Evolutionary conservation across 2,329 filamentous ascomycete genomes (phyloP).

Genomic region (Aspergillus fumigatus): DNA sequence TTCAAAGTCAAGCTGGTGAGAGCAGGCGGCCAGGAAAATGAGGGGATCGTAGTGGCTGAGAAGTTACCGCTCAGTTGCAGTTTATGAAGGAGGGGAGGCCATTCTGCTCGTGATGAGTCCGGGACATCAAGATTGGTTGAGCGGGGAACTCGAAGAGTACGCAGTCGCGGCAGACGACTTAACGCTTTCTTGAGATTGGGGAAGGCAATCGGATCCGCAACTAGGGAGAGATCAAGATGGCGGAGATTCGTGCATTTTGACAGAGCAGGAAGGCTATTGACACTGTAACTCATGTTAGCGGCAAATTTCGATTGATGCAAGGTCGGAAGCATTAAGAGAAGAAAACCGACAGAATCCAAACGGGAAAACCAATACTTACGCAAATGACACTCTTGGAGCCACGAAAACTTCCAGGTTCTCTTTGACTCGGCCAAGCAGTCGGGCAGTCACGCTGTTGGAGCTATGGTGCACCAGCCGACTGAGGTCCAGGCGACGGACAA

Average conservation of each 20-base stretch:
- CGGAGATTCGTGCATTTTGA: constrained; percentile 51
- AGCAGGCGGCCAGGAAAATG: constrained; percentile 25
- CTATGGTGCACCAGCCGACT: constrained; percentile 55
- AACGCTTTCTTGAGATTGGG: constrained; percentile 48
- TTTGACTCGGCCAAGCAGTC: constrained; percentile 53
- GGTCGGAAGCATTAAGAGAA: not conserved
- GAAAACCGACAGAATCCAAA: not conserved
- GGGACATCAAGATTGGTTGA: constrained; percentile 18
- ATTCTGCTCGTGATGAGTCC: constrained; percentile 11
- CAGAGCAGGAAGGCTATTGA: constrained; percentile 54
- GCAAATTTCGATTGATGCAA: not conserved
- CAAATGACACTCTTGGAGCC: constrained; percentile 56
- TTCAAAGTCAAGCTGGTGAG: constrained; percentile 23
- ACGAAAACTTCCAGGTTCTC: constrained; percentile 50
- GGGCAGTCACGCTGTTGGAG: constrained; percentile 53
- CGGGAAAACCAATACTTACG: constrained; percentile 31
- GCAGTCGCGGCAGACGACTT: constrained; percentile 42
- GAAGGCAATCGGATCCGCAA: constrained; percentile 49
- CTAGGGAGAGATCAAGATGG: constrained; percentile 50
- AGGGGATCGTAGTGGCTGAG: constrained; percentile 10
- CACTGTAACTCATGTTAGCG: constrained; percentile 18
- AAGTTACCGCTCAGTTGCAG: constrained; percentile 25
- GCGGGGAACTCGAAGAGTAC: constrained; percentile 43
- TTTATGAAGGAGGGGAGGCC: constrained; percentile 24
- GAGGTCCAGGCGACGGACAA: constrained; percentile 53